These are phyloP conservation scores for Botrytis medusae DNA, from an alignment of 2,329 filamentous ascomycete genomes.

Conservation along the genomic window DNA sequence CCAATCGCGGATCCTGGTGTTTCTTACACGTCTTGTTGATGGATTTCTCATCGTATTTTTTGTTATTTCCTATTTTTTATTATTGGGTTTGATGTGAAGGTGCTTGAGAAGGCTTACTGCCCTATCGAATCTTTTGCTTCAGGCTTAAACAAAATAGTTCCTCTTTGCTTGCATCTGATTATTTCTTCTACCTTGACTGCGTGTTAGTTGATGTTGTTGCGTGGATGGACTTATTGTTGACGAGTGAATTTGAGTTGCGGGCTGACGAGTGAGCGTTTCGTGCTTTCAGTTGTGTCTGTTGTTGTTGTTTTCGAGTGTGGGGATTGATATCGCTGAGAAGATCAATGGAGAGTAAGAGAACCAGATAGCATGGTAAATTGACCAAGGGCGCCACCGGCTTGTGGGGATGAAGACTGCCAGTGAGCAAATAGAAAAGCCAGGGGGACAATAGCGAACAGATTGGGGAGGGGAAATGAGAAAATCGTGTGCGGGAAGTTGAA, in stretches of 20 bases:
- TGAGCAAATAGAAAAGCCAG: not conserved
- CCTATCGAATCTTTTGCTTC: not conserved
- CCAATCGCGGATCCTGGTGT: slow-evolving; percentile 16
- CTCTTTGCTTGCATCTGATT: slow-evolving; percentile 17
- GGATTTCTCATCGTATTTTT: slow-evolving; percentile 2
- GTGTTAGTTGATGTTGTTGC: slow-evolving; percentile 4
- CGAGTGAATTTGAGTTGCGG: slow-evolving; percentile 16
- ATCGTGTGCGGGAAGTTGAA: not conserved
- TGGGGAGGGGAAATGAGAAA: not conserved
- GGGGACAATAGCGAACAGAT: not conserved
- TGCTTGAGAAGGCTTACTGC: not conserved
- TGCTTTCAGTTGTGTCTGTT: not conserved
- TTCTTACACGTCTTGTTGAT: slow-evolving; percentile 11
- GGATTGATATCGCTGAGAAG: not conserved
- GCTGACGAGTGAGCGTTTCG: not conserved
- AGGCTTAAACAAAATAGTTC: not conserved
- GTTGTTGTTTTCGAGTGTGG: slow-evolving; percentile 15
- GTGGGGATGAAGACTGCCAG: slow-evolving; percentile 4
- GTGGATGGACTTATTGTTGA: not conserved
- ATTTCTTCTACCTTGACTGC: slow-evolving; percentile 18
- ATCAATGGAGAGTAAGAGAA: not conserved
- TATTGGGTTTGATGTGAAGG: not conserved
- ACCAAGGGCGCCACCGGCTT: not conserved
- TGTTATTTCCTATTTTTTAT: not conserved
- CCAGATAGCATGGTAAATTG: slow-evolving; percentile 3